Evolutionary conservation across 2,329 filamentous ascomycete species (phyloP), one percentile per base, ranked within the genome.

Genomic region (Sclerotinia borealis): DNA sequence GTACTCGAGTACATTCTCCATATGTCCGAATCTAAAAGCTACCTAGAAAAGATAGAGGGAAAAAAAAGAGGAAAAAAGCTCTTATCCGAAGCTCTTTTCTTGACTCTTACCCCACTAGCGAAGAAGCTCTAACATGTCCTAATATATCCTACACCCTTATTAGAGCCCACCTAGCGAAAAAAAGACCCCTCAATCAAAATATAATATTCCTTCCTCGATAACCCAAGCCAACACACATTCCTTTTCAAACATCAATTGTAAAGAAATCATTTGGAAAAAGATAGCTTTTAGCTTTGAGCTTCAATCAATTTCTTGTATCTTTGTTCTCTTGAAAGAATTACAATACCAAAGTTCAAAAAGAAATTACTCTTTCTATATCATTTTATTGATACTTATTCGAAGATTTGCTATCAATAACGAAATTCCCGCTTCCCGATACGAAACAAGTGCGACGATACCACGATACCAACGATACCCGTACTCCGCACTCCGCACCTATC

Each of bases 201-300:
- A 9, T 25, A 49, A 4, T 25, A 17, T 31, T 56, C 22, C 25
- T 56, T 13, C 39, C 11, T 17, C 11, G 19, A 15, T 47, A 17
- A 9, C 19, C 43, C 43, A n/a, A 17, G 8, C 15, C 39, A 22
- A 41, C n/a, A 45, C 25, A 17, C 48, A 29, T 61, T 54, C 49
- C 37, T 43, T 52, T 47, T 61, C 59, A 61, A 61, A 61, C 49
- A 61, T 22, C 59, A 61, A 61, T 61, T 61, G 59, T 61, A 39
- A 37, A 45, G 49, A 54, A 61, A 47, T 60, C 22, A n/a, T 41
- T 41, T 37, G 31, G 25, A 51, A 60, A 22, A 43, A 17, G 36
- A 34, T 27, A 17, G 25, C 27, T 31, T 31, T 25, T 9, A 61
- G 58, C 58, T 51, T 45, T 50, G 37, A 61, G 49, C 47, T 43